A percentile compares a stretch with the other conserved stretches of the same genome.
phyloP scores from a whole-genome alignment of 2,329 filamentous ascomycete genomes.

The Neonectria neomacrospora region DNA sequence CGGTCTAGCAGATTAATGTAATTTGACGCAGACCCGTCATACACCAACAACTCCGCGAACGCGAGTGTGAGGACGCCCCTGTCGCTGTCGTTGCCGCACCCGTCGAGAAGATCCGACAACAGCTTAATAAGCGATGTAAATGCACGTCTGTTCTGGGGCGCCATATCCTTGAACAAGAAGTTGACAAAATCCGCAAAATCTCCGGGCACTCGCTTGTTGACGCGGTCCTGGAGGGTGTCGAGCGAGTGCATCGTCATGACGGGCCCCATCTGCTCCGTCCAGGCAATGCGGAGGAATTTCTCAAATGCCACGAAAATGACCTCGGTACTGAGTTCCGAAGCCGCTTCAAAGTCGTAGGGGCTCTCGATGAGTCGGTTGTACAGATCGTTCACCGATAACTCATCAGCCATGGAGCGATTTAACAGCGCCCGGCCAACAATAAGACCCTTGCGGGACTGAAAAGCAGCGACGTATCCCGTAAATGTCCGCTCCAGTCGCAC shows the following conservation, averaged over 20 bases:
- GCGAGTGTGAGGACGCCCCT: conserved; percentile 87
- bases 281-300: conserved; percentile 88
- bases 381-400: conserved; percentile 85
- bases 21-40: conserved; percentile 79
- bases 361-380: conserved; percentile 90
- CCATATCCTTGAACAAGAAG: conserved; percentile 72
- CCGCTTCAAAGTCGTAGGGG: conserved; percentile 79
- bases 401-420: conserved; percentile 76
- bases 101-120: conserved; percentile 86
- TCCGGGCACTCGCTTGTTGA: conserved; percentile 73
- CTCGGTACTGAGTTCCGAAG: conserved; percentile 81
- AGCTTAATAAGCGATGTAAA: conserved; percentile 87
- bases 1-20: conserved; percentile 91
- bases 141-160: conserved; percentile 77
- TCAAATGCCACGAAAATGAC: conserved; percentile 93
- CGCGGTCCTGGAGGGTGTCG: conserved; percentile 76
- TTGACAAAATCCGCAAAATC: conserved; percentile 79
- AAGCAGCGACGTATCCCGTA: conserved; percentile 81
- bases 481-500: conserved; percentile 86
- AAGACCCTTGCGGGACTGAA: conserved; percentile 87
- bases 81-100: conserved; percentile 91
- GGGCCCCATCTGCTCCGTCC: conserved; percentile 88
- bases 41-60: conserved; percentile 87
- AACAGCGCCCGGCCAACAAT: conserved; percentile 83
- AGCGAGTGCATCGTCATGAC: conserved; percentile 80